Evolutionary conservation across 75 land plant genomes (phyloP).

Genomic region (Gnetum montanum): DNA sequence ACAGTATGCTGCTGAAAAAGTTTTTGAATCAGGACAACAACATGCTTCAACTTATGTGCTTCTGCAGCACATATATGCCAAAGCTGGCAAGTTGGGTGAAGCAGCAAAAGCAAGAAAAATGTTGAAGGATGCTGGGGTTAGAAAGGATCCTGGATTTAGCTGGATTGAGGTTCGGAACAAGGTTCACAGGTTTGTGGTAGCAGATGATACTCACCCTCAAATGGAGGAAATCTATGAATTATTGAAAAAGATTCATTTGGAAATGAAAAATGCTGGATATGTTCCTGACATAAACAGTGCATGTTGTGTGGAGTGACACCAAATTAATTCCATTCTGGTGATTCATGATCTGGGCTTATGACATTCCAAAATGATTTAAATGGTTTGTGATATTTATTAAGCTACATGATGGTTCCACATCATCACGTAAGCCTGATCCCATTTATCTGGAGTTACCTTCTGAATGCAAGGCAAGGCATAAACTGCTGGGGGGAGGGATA

Average conservation of each 20-base stretch:
- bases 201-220: background rate
- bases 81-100: slow-evolving; percentile 1
- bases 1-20: background rate
- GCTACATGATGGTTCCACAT: no score
- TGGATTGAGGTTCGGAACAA: background rate
- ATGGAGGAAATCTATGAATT: background rate
- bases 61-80: slow-evolving; percentile 5
- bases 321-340: no score
- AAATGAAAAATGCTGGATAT: background rate
- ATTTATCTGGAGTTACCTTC: no score
- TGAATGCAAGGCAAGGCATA: no score
- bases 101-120: background rate
- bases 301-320: no score
- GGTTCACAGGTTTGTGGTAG: background rate
- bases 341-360: no score
- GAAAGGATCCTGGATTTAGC: slow-evolving; percentile 2
- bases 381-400: no score
- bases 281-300: slow-evolving; percentile 3
- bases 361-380: no score
- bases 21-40: slow-evolving; percentile 1
- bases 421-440: no score
- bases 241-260: background rate
- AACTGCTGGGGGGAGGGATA: no score
- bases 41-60: slow-evolving; percentile 2
- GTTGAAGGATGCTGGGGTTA: background rate